phyloP scores from a whole-genome alignment of 2,329 filamentous ascomycete species.

The Colletotrichum coccodes region DNA sequence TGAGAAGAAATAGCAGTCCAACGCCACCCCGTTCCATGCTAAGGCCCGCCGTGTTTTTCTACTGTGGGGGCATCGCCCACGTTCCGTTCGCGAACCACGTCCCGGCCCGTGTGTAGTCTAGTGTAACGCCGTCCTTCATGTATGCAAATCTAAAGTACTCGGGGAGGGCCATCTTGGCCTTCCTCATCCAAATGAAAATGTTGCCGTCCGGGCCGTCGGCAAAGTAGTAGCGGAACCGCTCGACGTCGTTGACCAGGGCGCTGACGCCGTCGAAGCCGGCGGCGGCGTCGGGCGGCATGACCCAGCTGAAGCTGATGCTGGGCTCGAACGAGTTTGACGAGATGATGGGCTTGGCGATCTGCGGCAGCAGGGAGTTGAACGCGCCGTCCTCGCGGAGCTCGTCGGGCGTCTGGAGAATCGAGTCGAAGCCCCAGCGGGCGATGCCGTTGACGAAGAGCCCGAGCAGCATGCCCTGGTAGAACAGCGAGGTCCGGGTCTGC shows the following conservation, averaged over 20 bases:
- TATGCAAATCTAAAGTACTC: conserved; percentile 31
- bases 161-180: conserved; percentile 19
- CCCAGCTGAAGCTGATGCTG: conserved; percentile 72
- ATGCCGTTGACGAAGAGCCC: conserved; percentile 95
- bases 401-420: conserved; percentile 83
- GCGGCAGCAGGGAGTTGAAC: conserved; percentile 69
- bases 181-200: conserved; percentile 20
- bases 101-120: conserved; percentile 24
- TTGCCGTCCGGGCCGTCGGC: conserved; percentile 53
- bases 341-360: conserved; percentile 58
- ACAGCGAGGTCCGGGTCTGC: conserved; percentile 83
- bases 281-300: conserved; percentile 43
- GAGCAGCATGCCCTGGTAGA: conserved; percentile 90
- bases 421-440: conserved; percentile 92
- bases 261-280: conserved; percentile 78
- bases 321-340: conserved; percentile 57
- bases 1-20: background rate
- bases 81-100: conserved; percentile 28
- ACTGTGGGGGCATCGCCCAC: conserved; percentile 18
- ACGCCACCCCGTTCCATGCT: background rate
- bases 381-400: conserved; percentile 76
- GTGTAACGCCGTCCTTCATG: conserved; percentile 23
- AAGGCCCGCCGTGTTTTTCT: background rate
- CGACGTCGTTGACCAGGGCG: conserved; percentile 86
- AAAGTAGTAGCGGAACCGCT: conserved; percentile 80